Percentiles rank a stretch among this genome's conserved stretches.
These are phyloP conservation scores for Pseudocercospora cruenta DNA, from an alignment of 2,329 filamentous ascomycete genomes.

Conservation along the genomic window DNA sequence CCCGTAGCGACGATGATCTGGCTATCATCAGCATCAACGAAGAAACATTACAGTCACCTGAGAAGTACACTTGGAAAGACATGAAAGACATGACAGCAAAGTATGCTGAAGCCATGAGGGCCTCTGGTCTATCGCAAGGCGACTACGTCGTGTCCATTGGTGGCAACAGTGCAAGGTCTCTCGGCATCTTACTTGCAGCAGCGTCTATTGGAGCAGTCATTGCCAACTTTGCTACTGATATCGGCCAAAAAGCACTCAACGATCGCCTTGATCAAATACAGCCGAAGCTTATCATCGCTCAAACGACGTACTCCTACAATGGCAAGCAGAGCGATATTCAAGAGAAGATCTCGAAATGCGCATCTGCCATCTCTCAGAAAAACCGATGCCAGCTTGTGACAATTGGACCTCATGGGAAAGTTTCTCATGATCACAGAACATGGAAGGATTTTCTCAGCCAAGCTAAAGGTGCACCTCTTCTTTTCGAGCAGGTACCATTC, in stretches of 20 bases:
- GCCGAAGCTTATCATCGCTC: constrained; percentile 31
- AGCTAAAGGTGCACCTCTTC: background rate
- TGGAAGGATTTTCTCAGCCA: constrained; percentile 3
- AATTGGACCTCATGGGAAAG: constrained; percentile 7
- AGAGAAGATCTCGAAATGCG: constrained; percentile 11
- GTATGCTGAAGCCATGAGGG: constrained; percentile 14
- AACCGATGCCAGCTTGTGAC: constrained; percentile 3
- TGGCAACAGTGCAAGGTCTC: constrained; percentile 14
- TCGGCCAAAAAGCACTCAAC: constrained; percentile 19
- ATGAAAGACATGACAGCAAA: constrained; percentile 12
- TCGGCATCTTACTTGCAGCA: constrained; percentile 12
- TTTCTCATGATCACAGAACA: constrained; percentile 5
- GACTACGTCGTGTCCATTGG: constrained; percentile 15
- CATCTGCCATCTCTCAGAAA: background rate
- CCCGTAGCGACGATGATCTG: constrained; percentile 17
- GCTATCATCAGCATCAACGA: constrained; percentile 18
- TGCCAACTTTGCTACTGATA: constrained; percentile 21
- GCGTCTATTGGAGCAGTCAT: constrained; percentile 14
- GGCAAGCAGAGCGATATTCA: constrained; percentile 18
- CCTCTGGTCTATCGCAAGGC: constrained; percentile 5
- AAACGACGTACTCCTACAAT: constrained; percentile 20
- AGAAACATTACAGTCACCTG: constrained; percentile 10
- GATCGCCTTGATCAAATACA: constrained; percentile 23
- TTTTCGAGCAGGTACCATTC: constrained; percentile 18
- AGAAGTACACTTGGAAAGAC: constrained; percentile 16